Conservation (phyloP, 1,284 basidiomycete genomes). For the Gymnopus androsaceus region DNA sequence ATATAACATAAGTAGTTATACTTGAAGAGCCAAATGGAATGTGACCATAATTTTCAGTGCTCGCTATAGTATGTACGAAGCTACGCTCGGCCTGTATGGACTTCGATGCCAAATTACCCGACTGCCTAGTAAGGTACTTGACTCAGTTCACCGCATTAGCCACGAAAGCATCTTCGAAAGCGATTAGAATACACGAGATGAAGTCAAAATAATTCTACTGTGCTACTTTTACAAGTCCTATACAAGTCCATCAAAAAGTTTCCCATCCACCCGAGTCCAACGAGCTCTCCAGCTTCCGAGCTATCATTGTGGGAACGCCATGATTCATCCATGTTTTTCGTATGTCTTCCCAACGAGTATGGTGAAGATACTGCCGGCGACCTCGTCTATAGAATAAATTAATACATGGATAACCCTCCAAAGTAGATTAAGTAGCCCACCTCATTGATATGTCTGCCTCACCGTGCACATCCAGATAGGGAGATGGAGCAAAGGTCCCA, state of each 20-base stretch:
- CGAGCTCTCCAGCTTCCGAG: slow-evolving; percentile 84
- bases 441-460: slow-evolving; percentile 93
- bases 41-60: not conserved
- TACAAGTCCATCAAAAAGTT: slow-evolving; percentile 59
- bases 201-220: not conserved
- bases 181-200: not conserved
- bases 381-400: slow-evolving; percentile 59
- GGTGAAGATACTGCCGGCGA: slow-evolving; percentile 86
- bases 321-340: slow-evolving; percentile 90
- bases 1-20: no score
- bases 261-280: slow-evolving; percentile 95
- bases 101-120: no score
- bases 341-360: slow-evolving; percentile 89
- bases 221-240: not conserved
- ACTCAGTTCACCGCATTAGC: no score
- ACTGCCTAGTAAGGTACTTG: no score
- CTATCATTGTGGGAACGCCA: slow-evolving; percentile 87
- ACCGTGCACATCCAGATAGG: slow-evolving; percentile 94
- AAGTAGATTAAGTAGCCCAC: slow-evolving; percentile 42
- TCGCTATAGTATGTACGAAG: no score
- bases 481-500: slow-evolving; percentile 86
- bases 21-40: not conserved
- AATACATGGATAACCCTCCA: not conserved
- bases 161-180: slow-evolving; percentile 1
- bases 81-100: no score